Evolutionary conservation across 805 yeast species (phyloP), one percentile per base, ranked within the genome.

Genomic region (Zygoascus flipseniorum): DNA sequence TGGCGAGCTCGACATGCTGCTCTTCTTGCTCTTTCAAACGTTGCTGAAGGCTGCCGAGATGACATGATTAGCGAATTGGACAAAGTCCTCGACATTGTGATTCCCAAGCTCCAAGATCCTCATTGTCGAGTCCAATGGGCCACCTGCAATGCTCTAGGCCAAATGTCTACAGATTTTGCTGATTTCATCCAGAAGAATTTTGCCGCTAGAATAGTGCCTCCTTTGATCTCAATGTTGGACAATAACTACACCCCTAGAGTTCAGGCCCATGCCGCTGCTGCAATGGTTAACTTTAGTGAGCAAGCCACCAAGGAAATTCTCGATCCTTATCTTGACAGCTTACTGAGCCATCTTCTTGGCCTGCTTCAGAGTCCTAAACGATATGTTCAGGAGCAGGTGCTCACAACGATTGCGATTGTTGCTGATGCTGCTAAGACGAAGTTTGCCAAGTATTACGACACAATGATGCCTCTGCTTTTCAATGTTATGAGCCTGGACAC

Each of bases 1-100:
- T 93, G 99, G 99, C 83, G 95, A 68, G 95, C 89, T 67, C 84
- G 97, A 57, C 96, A 90, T 67, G 99, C 96, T 23, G 96, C 97
- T 1, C 72, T 93, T 53, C 93, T 93, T 98, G 97, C 97, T 0
- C 73, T 93, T 28, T 89, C 97, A 0, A 83, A 96, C 5, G 96
- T 96, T 20, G 97, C 97, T 42, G 99, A 93, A 73, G 99, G 99
- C 50, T 92, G 98, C 71, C 78, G 88, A 48, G 97, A 90, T 60
- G 89, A 86, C 13, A 76, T 93, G 70, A 85, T 87, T 48, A 73
- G 79, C 32, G 96, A 89, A 66, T 85, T 89, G 48, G 86, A 89
- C 55, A 81, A 80, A 63, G 81, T 93, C 47, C 72, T 93, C 59
- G 95, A 87, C 62, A 76, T 92, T 81, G 83, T 93, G 35, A 67